Base-by-base conservation (phyloP, 1,284 basidiomycete species). In the Volvariella volvacea region DNA sequence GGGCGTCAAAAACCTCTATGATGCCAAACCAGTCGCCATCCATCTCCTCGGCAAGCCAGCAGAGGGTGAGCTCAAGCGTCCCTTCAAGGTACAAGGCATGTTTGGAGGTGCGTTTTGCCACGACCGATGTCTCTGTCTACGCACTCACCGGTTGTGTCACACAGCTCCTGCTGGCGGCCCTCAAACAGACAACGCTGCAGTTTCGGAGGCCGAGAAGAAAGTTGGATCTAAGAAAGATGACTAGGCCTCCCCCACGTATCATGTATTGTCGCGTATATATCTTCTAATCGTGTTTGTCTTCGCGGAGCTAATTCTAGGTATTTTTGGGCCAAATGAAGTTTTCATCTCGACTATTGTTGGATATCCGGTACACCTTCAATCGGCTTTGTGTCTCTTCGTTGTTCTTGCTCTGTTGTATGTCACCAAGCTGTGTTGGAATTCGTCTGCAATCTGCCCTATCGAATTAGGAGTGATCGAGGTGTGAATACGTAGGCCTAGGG, bases 41-140 rank as follows among this genome's bases (percentile, higher is more conserved):
- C 81, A 93, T 68, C 45, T 95, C 47, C 66, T 89, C 28, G 86
- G 86, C 41, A 76, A 84, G 61, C 68, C 77, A 22, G 82, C 92
- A 1, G 84, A 84, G 31, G 94, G 92, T 32, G 91, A 94, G 54
- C 75, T 97, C 50, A 83, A 92, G 70, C 75, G 94, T 53, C 94
- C 94, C 1, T 97, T 95, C 80, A 92, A 91, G 67, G 69, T 73
- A n/a, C 68, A 74, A 3, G 73, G 81, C 48, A 71, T 88, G 65
- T 85, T 92, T 51, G 86, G 84, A 57, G 71, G 76, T 81, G 61
- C 57, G 77, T 68, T 16, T 20, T 30, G 56, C 17, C 53, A 43
- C 10, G 28, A n/a, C 14, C 31, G 6, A 6, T 10, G 7, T 39
- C 44, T 17, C 25, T 16, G 4, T 20, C 20, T 2, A 32, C 37